Base-by-base conservation (phyloP, 2,329 filamentous ascomycete genomes). In the Cyphellophora attinorum region DNA sequence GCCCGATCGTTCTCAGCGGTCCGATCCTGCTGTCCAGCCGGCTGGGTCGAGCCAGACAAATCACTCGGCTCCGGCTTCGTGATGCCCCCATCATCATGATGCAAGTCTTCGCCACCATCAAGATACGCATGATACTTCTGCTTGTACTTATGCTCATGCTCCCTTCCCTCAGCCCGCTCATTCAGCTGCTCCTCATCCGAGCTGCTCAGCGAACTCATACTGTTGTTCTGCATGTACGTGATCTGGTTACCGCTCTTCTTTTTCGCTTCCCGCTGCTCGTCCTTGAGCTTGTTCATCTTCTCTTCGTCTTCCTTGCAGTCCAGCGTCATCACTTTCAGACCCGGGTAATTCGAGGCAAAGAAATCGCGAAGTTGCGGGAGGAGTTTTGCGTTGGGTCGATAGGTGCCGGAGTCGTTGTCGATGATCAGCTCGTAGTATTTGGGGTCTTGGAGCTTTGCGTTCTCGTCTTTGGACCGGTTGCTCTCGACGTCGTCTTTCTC, bases 371-470 rank as follows among this genome's bases (percentile, higher is more conserved):
- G 66, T 1, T 78, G 55, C 0, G 83, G 82, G 2, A 96, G 70
- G 6, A 84, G 68, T 8, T 77, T 70, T 37, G 81, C 81, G 52
- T 93, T 85, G 0, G 89, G 89, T 0, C 89, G 75, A 57, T 96
- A 96, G 0, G 89, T 96, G 8, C 89, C 89, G 35, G 79, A 85
- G 58, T 94, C 89, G 51, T 96, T 96, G 64, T 96, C 89, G 52
- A 96, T 95, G 44, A 91, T 67, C 6, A 96, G 72, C 54, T 93
- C 81, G 56, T 94, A 96, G 53, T 74, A 60, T 4, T 55, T 50
- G 0, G 74, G 74, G 34, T 78, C 70, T 5, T 55, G 66, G 31
- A 28, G 13, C 17, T 17, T 29, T n/a, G 18, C n/a, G 25, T 15
- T 19, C 15, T 31, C 18, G 29, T 31, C 12, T n/a, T n/a, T 25